phyloP scores from a whole-genome alignment of 2,329 filamentous ascomycete species.

The Pseudopithomyces chartarum region DNA sequence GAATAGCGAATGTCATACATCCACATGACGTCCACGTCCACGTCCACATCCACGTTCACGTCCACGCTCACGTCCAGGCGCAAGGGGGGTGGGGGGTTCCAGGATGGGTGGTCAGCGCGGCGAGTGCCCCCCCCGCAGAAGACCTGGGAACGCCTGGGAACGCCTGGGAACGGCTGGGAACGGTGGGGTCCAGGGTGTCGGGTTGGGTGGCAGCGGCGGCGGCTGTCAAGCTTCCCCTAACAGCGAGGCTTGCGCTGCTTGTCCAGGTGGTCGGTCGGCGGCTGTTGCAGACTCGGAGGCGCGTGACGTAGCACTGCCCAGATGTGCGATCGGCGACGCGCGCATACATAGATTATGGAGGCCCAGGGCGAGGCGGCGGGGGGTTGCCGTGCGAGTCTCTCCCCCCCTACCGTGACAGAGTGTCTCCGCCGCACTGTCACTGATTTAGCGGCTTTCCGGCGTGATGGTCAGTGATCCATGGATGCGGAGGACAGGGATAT shows the following conservation, averaged over 20 bases:
- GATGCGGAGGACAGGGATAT: slow-evolving; percentile 3
- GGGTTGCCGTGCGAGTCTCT: background rate
- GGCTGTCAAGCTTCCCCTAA: background rate
- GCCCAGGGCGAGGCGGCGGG: background rate
- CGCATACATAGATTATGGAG: background rate
- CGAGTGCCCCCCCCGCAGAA: slow-evolving; percentile 8
- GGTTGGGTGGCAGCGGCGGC: background rate
- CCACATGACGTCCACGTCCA: no score
- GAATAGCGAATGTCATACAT: no score
- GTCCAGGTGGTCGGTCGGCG: background rate
- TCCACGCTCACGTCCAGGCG: no score
- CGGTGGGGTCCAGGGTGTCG: slow-evolving; percentile 9
- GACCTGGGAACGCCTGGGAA: background rate
- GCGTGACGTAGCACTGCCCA: slow-evolving; percentile 8
- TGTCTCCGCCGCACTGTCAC: slow-evolving; percentile 5
- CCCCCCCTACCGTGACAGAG: background rate
- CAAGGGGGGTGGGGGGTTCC: no score
- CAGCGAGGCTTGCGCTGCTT: background rate
- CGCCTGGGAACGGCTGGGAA: background rate
- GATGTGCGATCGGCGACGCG: background rate
- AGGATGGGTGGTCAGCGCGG: no score
- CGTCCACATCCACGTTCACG: no score
- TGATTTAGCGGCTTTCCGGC: background rate
- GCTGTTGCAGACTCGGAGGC: background rate
- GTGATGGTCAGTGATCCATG: background rate